phyloP scores from a whole-genome alignment of 169 alveolate genomes.

The Plasmodium berghei region DNA sequence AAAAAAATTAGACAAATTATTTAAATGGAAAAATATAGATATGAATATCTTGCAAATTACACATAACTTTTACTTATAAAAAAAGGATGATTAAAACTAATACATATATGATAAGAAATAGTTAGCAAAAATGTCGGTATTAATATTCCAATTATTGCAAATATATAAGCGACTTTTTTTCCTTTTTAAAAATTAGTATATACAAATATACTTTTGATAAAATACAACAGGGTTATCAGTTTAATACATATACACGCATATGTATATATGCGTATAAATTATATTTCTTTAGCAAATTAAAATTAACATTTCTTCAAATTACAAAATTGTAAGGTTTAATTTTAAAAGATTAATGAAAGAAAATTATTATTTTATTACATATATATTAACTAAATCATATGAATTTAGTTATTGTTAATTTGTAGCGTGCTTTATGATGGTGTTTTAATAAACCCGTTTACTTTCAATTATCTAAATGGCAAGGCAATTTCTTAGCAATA shows the following conservation, averaged over 20 bases:
- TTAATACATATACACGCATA: neutral
- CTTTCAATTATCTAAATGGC: no score
- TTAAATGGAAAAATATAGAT: no score
- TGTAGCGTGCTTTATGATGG: no score
- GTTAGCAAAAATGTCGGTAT: no score
- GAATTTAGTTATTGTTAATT: no score
- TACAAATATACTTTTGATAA: constrained; percentile 11
- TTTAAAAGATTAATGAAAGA: neutral
- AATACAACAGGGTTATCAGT: neutral
- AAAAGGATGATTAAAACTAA: no score
- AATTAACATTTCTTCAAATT: constrained; percentile 2
- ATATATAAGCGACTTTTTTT: neutral
- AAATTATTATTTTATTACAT: neutral
- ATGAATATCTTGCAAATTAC: no score
- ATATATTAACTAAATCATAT: neutral
- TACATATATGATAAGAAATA: no score
- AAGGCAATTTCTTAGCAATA: no score
- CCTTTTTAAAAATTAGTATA: neutral
- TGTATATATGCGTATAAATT: neutral
- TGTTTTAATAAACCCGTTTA: no score
- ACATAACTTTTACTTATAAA: no score
- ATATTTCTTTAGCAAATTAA: neutral
- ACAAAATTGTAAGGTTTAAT: neutral
- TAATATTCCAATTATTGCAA: neutral
- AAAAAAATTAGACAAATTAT: no score